phyloP scores from a whole-genome alignment of 208 protist species.

The Leishmania aethiopica region DNA sequence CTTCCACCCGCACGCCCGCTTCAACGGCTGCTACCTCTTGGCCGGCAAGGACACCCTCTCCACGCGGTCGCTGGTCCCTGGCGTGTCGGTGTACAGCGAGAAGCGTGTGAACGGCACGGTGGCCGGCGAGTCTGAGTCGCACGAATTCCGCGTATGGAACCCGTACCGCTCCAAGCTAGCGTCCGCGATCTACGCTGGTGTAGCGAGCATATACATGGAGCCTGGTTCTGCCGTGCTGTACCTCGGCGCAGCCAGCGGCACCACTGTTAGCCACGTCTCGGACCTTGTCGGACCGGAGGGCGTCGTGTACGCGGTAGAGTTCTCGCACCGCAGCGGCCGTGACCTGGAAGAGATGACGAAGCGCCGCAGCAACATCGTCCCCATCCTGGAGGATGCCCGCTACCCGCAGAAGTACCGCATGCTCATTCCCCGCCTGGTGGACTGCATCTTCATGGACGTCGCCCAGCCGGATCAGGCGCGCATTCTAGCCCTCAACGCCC shows the following conservation, averaged over 20 bases:
- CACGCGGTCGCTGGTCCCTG: constrained; percentile 97
- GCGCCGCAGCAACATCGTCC: constrained; percentile 99
- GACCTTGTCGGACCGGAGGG: constrained; percentile 99
- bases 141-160: constrained; percentile 99
- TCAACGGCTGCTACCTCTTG: constrained; percentile 98
- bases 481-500: constrained; percentile 99
- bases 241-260: constrained; percentile 99
- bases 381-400: constrained; percentile 99
- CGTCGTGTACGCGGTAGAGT: constrained; percentile 99
- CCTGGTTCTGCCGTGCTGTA: constrained; percentile 99
- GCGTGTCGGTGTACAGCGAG: constrained; percentile 99
- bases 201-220: constrained; percentile 98
- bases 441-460: constrained; percentile 99
- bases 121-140: constrained; percentile 70
- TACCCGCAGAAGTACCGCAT: constrained; percentile 99
- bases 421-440: constrained; percentile 98
- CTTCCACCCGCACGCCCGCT: constrained; percentile 96
- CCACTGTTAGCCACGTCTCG: constrained; percentile 99
- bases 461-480: constrained; percentile 99
- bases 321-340: constrained; percentile 98
- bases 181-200: constrained; percentile 97
- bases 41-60: constrained; percentile 98
- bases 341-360: constrained; percentile 99
- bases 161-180: constrained; percentile 99
- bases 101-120: constrained; percentile 96